phyloP scores from a whole-genome alignment of 2,329 filamentous ascomycete species.

The Trichoderma harzianum region DNA sequence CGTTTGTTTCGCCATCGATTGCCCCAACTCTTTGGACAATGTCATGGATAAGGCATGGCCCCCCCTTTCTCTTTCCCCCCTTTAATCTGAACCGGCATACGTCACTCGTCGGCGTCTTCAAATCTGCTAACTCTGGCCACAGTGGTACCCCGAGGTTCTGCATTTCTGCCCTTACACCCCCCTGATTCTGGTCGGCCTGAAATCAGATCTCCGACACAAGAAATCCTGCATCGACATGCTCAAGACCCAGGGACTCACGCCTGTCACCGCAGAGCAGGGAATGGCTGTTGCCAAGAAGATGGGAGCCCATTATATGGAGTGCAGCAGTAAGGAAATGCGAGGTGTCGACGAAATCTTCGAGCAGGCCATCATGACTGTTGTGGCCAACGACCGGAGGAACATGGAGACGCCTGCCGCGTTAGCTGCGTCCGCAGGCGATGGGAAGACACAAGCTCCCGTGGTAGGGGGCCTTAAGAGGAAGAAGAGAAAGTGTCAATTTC shows the following conservation, averaged over 20 bases:
- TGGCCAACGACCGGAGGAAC: conserved; percentile 72
- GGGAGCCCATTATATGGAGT: conserved; percentile 95
- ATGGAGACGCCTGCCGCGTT: conserved; percentile 48
- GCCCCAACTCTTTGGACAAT: conserved; percentile 95
- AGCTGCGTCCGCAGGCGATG: conserved; percentile 37
- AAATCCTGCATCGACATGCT: conserved; percentile 97
- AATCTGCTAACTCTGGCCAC: conserved; percentile 26
- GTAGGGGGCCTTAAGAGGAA: conserved; percentile 64
- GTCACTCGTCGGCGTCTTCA: neutral
- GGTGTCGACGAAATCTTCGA: conserved; percentile 98
- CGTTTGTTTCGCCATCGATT: conserved; percentile 98
- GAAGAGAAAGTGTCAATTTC: conserved; percentile 78
- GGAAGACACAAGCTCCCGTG: conserved; percentile 40
- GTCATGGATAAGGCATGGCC: conserved; percentile 88
- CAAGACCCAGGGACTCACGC: conserved; percentile 94
- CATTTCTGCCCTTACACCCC: conserved; percentile 98
- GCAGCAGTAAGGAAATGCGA: conserved; percentile 94
- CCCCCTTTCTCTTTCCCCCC: neutral
- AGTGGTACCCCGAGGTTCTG: conserved; percentile 99
- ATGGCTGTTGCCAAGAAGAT: conserved; percentile 86
- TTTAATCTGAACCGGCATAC: neutral
- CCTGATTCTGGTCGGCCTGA: conserved; percentile 90
- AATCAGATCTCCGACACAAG: conserved; percentile 94
- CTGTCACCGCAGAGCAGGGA: conserved; percentile 88
- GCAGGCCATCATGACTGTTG: conserved; percentile 82